Conservation (phyloP, 2,329 filamentous ascomycete genomes). For the Ophiostoma angusticollis region DNA sequence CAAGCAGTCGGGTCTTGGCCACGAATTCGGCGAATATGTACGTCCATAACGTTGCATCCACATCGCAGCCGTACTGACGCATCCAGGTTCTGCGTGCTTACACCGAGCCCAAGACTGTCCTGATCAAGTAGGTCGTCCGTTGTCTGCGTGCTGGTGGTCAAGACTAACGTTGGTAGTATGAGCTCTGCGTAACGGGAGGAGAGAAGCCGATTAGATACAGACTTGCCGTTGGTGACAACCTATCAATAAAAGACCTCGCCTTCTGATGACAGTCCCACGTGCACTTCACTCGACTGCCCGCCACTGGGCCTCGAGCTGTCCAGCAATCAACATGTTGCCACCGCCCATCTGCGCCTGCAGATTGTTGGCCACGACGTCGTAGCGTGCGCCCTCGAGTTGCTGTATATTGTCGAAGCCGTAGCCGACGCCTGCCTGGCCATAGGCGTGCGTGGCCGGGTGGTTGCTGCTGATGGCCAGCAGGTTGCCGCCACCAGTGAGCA, state of each 20-base stretch:
- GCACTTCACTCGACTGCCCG: constrained; percentile 6
- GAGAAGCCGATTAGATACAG: no score
- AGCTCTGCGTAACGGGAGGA: no score
- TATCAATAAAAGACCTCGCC: no score
- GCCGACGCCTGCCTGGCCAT: constrained; percentile 8
- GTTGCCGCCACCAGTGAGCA: constrained; percentile 1
- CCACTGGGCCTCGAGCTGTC: constrained; percentile 8
- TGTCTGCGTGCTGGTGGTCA: no score
- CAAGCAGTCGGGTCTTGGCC: constrained; percentile 24
- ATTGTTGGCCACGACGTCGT: constrained; percentile 4
- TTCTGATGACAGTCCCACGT: no score
- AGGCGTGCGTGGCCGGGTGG: background rate
- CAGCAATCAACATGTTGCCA: background rate
- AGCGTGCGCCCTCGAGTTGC: constrained; percentile 4
- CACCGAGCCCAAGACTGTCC: background rate
- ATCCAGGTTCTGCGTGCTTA: background rate
- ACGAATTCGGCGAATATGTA: constrained; percentile 19
- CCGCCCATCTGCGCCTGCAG: constrained; percentile 2
- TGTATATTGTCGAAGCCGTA: constrained; percentile 4
- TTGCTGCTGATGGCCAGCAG: background rate
- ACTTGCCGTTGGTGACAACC: no score
- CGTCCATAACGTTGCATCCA: no score
- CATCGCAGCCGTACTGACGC: no score
- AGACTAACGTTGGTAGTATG: no score
- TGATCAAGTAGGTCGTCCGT: no score